These are phyloP conservation scores for Mycosphaerella sp. DNA, from an alignment of 2,329 filamentous ascomycete species.

Conservation along the genomic window DNA sequence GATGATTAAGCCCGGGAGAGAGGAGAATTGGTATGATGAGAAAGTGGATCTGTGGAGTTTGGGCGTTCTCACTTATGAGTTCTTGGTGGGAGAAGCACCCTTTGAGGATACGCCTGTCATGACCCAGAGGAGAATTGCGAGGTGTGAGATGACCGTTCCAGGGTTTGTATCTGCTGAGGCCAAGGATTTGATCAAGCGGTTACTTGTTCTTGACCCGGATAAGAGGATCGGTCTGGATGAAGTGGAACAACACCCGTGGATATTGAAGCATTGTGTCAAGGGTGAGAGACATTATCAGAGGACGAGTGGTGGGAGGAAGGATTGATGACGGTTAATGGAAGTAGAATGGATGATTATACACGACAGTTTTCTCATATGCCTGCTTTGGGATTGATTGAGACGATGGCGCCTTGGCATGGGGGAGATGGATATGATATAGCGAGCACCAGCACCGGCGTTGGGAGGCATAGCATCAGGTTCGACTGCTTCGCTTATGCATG, in stretches of 20 bases:
- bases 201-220: conserved; percentile 87
- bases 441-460: too few relatives aligned
- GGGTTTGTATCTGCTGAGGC: conserved; percentile 87
- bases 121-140: conserved; percentile 83
- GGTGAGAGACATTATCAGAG: conserved; percentile 43
- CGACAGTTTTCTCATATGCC: not conserved
- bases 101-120: conserved; percentile 94
- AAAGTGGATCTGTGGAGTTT: conserved; percentile 97
- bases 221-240: conserved; percentile 87
- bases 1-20: conserved; percentile 80
- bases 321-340: not conserved
- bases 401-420: not conserved
- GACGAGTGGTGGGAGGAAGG: conserved; percentile 30
- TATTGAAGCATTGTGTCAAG: conserved; percentile 82
- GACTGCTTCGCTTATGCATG: too few relatives aligned
- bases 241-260: conserved; percentile 89
- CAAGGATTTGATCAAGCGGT: conserved; percentile 81
- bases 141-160: conserved; percentile 88
- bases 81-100: conserved; percentile 88
- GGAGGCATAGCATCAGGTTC: too few relatives aligned
- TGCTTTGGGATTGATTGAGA: not conserved
- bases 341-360: not conserved
- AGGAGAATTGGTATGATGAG: conserved; percentile 82
- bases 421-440: not conserved
- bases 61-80: conserved; percentile 93